Base-by-base conservation (phyloP, 441 rosid species). In the Gossypium lobatum region DNA sequence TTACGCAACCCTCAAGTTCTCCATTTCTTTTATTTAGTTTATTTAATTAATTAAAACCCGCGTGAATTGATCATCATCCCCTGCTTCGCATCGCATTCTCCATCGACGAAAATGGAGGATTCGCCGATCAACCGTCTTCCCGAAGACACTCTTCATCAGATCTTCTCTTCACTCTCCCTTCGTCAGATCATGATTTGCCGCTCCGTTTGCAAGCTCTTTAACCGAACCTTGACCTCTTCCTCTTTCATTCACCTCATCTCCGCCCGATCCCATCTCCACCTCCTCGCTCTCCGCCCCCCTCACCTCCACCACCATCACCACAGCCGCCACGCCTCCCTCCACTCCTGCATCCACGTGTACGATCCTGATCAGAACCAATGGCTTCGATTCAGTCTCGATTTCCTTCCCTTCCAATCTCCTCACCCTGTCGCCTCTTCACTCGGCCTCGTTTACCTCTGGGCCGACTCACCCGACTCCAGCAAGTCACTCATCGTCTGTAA, bases 381-480 rank as follows among this genome's bases (percentile, higher is more conserved):
- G 96, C 87, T 87, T 66, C 75, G 80, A 64, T 88, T 92, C 81
- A 72, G 80, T 72, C 90, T 94, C 74, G 80, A 55, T 73, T 92
- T 94, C 64, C 88, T 91, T 64, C 96, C 96, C 67, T 90, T 90
- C 74, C 76, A 87, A 8, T 85, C 87, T 3, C 90, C 83, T 1
- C 91, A 85, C 73, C 87, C 93, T 0, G 92, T 91, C 13, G 88
- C 96, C 1, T 92, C 95, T 54, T 86, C 95, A 1, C 73, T 63
- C 31, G 96, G 94, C 21, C 83, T 90, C 69, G 74, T 92, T 70
- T 92, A 92, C 42, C 87, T 90, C 4, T 93, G 93, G 98, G 91
- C 86, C 26, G 87, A 89, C 46, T 82, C 90, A 1, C 67, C 84
- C 1, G 90, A 85, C 31, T 79, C 95, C 0, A 81, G 71, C 73